Base-by-base conservation (phyloP, 1,284 basidiomycete species). In the Rhodofomes roseus region DNA sequence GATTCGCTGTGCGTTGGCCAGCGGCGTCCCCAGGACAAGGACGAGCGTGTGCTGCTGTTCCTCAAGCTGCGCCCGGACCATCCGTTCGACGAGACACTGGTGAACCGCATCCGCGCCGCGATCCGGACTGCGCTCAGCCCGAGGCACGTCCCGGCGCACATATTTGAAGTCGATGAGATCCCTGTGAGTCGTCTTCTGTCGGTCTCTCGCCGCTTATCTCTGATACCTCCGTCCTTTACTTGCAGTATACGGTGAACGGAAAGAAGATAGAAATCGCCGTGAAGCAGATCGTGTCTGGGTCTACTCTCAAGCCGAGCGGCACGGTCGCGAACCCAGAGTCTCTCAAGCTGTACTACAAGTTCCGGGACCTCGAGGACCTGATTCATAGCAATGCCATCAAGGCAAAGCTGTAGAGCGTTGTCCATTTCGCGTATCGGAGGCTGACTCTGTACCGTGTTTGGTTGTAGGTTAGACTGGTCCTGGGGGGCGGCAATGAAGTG, bases 41-140 rank as follows among this genome's bases (percentile, higher is more conserved):
- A 96, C 70, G 93, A 96, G 72, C 86, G 91, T 48, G 93, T 96
- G 3, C 77, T 95, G 8, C 77, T 96, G 4, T 96, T 96, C 73
- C 68, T 96, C 66, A 92, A 93, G 74, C 86, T 93, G 78, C 80
- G 81, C 27, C 64, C 77, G 0, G 85, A 84, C 1, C 68, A 77
- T 57, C 74, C 69, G n/a, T 77, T 89, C 50, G 81, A 79, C 8
- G 68, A 77, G 0, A 70, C 71, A 9, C 71, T 92, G 39, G 74
- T 80, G 36, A 76, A 75, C 56, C 67, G 78, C 46, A 84, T 93
- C 60, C 82, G 83, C 65, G 70, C 72, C 0, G 78, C 84, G 14
- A 92, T 95, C 60, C 76, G 85, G 58, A 75, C 76, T n/a, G 80
- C 81, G 16, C 77, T 93, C 55, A 93, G 90, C 65, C 80, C 85